These are phyloP conservation scores for Soucietia sequanensis DNA, from an alignment of 805 yeast genomes.

Conservation along the genomic window DNA sequence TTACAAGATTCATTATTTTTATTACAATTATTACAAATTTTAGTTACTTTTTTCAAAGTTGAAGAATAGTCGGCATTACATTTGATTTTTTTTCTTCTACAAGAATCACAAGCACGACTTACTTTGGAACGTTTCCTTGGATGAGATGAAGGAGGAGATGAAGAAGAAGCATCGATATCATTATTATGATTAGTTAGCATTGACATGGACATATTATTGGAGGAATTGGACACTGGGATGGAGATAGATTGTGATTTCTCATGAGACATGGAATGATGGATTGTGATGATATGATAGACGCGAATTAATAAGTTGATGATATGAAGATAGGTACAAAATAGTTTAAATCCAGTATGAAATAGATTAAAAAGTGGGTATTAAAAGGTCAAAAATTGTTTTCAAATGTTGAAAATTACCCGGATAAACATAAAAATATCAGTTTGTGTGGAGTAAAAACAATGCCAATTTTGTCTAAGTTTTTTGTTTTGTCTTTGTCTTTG, in stretches of 20 bases:
- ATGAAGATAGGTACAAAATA: no score
- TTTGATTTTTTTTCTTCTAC: conserved; percentile 68
- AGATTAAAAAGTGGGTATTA: no score
- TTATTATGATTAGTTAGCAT: not conserved
- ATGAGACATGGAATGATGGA: not conserved
- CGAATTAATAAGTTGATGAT: no score
- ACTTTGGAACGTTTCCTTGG: conserved; percentile 67
- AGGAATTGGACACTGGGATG: not conserved
- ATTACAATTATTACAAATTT: conserved; percentile 60
- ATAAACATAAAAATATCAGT: no score
- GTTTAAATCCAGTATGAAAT: no score
- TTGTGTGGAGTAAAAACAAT: no score
- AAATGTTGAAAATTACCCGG: no score
- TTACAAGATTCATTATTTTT: conserved; percentile 62
- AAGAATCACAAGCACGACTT: conserved; percentile 79
- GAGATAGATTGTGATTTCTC: no score
- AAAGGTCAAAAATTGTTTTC: no score
- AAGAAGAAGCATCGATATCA: not conserved
- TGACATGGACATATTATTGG: not conserved
- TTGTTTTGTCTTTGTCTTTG: no score
- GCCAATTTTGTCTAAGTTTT: no score
- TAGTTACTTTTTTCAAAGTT: conserved; percentile 46
- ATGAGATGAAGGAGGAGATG: conserved; percentile 7
- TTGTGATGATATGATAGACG: no score
- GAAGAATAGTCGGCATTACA: conserved; percentile 61